Evolutionary conservation across 1,284 basidiomycete genomes (phyloP), one percentile per base, ranked within the genome.

Genomic region (Ustilago hordei): DNA sequence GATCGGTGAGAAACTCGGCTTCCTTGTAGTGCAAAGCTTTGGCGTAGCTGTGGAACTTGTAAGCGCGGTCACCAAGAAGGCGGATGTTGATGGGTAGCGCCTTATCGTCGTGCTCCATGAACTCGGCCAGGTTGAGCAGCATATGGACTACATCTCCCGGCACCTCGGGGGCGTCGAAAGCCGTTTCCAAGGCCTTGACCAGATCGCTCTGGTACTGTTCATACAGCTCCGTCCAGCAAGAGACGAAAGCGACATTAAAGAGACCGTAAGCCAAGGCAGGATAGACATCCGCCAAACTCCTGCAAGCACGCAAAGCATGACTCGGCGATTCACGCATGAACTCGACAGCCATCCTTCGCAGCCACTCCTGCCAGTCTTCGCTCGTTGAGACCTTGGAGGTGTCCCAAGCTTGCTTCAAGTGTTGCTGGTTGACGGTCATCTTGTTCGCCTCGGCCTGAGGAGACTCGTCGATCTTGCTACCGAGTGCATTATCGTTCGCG

Each of bases 41-140:
- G 13, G 97, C 97, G 81, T 96, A 98, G 1, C 95, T 95, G 86
- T 95, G 93, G 87, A 94, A 95, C 78, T 93, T 93, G 87, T 94
- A 91, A 0, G 97, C 79, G 83, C 96, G 95, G 85, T 96, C 94
- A 60, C 97, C 97, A 6, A 99, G 90, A 13, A 93, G 93, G 58
- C 93, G 91, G 76, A 96, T 92, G 81, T 98, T 95, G 79, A 99
- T 98, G 0, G 95, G 95, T 1, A 99, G 89, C 1, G 94, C 91
- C 86, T 98, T 98, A 86, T 99, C 97, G 86, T 99, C 96, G 82
- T 98, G 97, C 87, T 99, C 97, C 94, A 99, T 98, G 86, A 99
- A 99, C 86, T 99, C 97, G 8, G 95, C 95, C n/a, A 99, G 89
- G 86, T 95, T 95, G 70, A 99, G 90, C 35, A 99, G 89, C 55